phyloP scores from a whole-genome alignment of 352 stramenopile genomes.

The Lagenidium giganteum region DNA sequence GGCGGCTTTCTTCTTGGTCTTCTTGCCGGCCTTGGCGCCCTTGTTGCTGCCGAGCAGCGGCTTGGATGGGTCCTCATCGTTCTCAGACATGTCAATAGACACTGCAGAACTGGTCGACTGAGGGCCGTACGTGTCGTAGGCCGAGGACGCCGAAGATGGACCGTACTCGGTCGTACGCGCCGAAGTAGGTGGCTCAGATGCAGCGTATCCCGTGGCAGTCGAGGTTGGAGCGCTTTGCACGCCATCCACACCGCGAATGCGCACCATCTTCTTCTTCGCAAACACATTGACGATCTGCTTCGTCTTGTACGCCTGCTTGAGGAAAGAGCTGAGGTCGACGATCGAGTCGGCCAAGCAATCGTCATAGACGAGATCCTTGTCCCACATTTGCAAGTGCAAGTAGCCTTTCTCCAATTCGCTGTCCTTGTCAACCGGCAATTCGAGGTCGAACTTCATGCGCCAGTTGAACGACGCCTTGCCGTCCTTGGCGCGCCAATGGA shows the following conservation, averaged over 20 bases:
- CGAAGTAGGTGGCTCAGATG: no score
- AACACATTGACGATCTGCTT: slow-evolving; percentile 71
- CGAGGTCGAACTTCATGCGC: slow-evolving; percentile 89
- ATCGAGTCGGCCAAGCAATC: slow-evolving; percentile 75
- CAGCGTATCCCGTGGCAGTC: background rate
- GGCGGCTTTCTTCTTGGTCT: background rate
- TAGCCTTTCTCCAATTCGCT: slow-evolving; percentile 63
- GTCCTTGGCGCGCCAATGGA: slow-evolving; percentile 86
- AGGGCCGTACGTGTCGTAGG: no score
- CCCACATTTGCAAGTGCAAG: slow-evolving; percentile 77
- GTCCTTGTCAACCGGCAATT: slow-evolving; percentile 68
- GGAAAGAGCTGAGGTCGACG: slow-evolving; percentile 53
- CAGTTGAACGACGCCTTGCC: slow-evolving; percentile 90
- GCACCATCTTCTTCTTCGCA: slow-evolving; percentile 57
- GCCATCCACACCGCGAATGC: slow-evolving; percentile 28
- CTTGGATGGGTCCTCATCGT: slow-evolving; percentile 1
- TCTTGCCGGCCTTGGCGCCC: slow-evolving; percentile 11
- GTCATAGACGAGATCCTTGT: slow-evolving; percentile 73
- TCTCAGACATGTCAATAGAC: slow-evolving; percentile 20
- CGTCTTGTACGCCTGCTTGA: slow-evolving; percentile 66
- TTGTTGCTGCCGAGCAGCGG: slow-evolving; percentile 1
- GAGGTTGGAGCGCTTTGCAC: slow-evolving; percentile 12
- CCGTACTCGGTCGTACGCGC: no score
- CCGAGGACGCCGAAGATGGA: no score
- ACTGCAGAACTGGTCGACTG: background rate